A percentile compares a stretch with the other conserved stretches of the same genome.
Conservation (phyloP, 768 basidiomycete species). For the Serendipita indica region DNA sequence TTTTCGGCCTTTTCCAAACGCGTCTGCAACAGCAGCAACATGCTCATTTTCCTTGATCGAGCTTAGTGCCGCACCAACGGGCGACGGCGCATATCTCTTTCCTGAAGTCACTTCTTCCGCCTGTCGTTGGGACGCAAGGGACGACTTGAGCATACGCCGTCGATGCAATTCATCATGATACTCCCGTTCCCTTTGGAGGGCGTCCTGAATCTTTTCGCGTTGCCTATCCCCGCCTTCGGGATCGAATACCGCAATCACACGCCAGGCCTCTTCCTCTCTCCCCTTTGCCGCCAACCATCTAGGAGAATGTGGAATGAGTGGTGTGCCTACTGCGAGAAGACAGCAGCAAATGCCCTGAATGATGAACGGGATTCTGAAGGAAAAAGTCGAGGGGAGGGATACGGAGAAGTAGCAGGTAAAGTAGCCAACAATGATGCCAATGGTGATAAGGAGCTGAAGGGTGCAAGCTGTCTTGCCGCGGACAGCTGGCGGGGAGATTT, state of each 20-base stretch:
- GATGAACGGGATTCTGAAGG: constrained; percentile 28
- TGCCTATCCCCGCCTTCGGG: constrained; percentile 14
- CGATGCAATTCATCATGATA: not conserved
- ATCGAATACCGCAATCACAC: not conserved
- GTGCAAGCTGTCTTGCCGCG: constrained; percentile 29
- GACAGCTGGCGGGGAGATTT: constrained; percentile 18
- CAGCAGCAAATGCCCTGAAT: constrained; percentile 23
- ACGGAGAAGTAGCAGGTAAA: constrained; percentile 29
- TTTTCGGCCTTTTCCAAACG: constrained; percentile 24
- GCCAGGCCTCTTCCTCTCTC: constrained; percentile 23
- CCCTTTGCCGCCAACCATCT: constrained; percentile 29
- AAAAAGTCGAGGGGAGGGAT: constrained; percentile 20
- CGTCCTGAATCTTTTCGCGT: constrained; percentile 22
- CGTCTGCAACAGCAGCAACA: constrained; percentile 18
- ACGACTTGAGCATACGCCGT: constrained; percentile 5
- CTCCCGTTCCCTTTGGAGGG: constrained; percentile 16
- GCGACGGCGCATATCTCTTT: not conserved
- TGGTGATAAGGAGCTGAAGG: constrained; percentile 30
- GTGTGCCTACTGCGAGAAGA: constrained; percentile 21
- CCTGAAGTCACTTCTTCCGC: not conserved
- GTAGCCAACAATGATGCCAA: constrained; percentile 29
- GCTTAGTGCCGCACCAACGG: constrained; percentile 9
- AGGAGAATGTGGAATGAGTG: constrained; percentile 27
- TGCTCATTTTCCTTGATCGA: constrained; percentile 14
- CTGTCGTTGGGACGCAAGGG: no score